Base-by-base conservation (phyloP, 176 grass and related monocot species). In the Saccharum officinarum region DNA sequence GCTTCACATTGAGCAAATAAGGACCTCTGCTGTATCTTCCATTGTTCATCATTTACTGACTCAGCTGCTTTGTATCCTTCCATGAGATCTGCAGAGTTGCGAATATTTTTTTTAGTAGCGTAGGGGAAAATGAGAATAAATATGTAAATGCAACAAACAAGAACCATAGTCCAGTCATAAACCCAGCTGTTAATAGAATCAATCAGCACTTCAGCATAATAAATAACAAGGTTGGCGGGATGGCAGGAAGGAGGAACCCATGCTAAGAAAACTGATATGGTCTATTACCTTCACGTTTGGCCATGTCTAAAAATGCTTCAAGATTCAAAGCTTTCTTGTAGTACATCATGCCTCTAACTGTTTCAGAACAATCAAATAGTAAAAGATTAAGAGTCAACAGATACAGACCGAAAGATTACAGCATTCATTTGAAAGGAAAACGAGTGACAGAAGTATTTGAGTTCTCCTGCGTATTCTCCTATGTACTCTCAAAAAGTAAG, bases 281-380 rank as follows among this genome's bases (percentile, higher is more conserved):
- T 42, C 33, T 67, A 62, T 38, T 94, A 97, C 95, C 95, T 91
- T 93, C 92, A 79, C 92, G 75, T 88, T 88, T 86, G 55, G 90
- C 92, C 90, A 97, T 92, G 86, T 97, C 95, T 72, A 97, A 72
- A 95, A 97, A 97, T 86, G 92, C 88, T 94, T 97, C 86, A 89
- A 97, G 95, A 81, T 82, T 62, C 92, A 97, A 89, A 86, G 95
- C 95, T 92, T 95, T 95, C 83, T 92, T 79, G 71, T 97, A 88
- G 88, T 97, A 97, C 95, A 97, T 97, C 95, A 97, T 97, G 52
- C 95, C 95, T 84, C 95, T 94, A 83, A 93, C 95, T 97, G 83
- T 78, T 88, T 81, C 77, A 74, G 34, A 67, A 63, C 28, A 86
- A 82, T 81, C 16, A 77, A 63, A 72, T 38, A 68, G 80, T 86